Evolutionary conservation across 129 eudicot genomes (phyloP), one percentile per base, ranked within the genome.

Genomic region (Helichrysum umbraculigerum): DNA sequence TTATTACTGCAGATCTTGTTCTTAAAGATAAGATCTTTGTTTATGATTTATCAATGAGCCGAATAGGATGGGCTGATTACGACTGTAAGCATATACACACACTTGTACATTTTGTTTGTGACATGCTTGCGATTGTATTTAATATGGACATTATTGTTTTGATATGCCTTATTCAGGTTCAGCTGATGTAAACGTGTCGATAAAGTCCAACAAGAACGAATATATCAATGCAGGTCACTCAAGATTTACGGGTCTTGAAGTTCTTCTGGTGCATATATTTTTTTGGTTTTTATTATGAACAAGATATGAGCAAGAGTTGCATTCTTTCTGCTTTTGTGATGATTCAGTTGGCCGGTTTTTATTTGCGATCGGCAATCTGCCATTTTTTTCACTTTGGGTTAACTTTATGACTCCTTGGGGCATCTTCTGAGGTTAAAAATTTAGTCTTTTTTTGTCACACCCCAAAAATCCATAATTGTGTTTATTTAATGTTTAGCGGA

Each of bases 51-150:
- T 86, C 84, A 68, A 86, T 47, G 78, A 88, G 83, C 72, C 79
- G 96, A 37, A 84, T 92, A 30, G 98, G 98, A 75, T 92, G 98
- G 98, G 85, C 98, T 20, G 93, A 92, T 76, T 92, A 92, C 71
- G 96, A 92, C 63, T 92, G 98, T 92, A 86, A 90, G 98, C 83
- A 74, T 35, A 51, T 60, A 44, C 10, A 78, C 54, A 15, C 33
- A 34, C 39, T 2, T 72, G 2, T 3, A 42, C 15, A 10, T 42
- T 10, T 42, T 10, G 10, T 42, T 11, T 11, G 14, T 42, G 51
- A 42, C 51, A 42, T 42, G 51, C 51, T 42, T 32, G 41, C 10
- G 41, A 44, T 60, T 57, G 14, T 4, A 66, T 9, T 4, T 2
- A 7, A 20, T 35, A 11, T 44, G 17, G 3, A 37, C 7, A 4